These are phyloP conservation scores for Globisporangium apiculatum DNA, from an alignment of 352 stramenopile species.

Conservation along the genomic window DNA sequence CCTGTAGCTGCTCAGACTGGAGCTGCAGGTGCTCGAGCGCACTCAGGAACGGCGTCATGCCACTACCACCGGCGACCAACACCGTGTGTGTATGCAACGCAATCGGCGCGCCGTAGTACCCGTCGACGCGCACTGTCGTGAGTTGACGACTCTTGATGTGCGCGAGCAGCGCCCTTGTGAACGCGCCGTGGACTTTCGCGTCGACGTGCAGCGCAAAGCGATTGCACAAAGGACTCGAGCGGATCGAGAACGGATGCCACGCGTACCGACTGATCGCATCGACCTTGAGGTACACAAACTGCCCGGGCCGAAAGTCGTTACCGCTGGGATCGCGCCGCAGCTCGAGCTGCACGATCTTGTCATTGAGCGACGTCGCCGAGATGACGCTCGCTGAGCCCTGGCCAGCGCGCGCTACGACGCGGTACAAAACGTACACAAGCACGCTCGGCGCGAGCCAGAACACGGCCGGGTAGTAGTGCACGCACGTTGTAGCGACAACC, in stretches of 20 bases:
- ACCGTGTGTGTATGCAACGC: conserved; percentile 44
- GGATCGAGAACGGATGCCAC: conserved; percentile 74
- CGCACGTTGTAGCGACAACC: conserved; percentile 35
- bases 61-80: conserved; percentile 58
- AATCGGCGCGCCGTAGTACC: conserved; percentile 63
- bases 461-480: conserved; percentile 61
- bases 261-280: conserved; percentile 38
- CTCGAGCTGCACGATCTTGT: conserved; percentile 53
- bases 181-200: conserved; percentile 53
- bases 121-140: conserved; percentile 43
- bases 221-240: conserved; percentile 45
- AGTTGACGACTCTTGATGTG: conserved; percentile 38
- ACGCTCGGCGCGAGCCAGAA: conserved; percentile 54
- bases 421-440: conserved; percentile 57
- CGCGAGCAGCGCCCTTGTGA: conserved; percentile 42
- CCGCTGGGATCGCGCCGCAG: conserved; percentile 20
- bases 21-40: conserved; percentile 46
- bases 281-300: conserved; percentile 73
- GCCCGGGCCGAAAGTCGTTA: conserved; percentile 42
- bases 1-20: conserved; percentile 13
- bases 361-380: conserved; percentile 26
- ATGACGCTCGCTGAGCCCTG: conserved; percentile 36
- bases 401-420: conserved; percentile 34
- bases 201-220: conserved; percentile 39
- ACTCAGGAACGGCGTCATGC: conserved; percentile 70